Conservation (phyloP, 2,329 filamentous ascomycete species). For the Colletotrichum melonis region DNA sequence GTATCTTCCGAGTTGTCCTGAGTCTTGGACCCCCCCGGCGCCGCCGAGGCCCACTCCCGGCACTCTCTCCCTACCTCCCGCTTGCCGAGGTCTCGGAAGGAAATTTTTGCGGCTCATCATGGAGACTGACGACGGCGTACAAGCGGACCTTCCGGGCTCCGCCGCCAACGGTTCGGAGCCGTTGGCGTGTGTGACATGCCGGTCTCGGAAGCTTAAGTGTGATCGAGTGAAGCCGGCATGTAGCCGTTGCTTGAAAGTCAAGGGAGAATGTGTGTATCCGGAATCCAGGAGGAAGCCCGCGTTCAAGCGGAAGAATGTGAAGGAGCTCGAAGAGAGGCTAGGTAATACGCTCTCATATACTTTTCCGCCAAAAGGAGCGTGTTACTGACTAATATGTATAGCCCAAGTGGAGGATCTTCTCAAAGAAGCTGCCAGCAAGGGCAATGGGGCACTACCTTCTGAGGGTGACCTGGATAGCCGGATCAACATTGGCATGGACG, state of each 20-base stretch:
- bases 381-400: constrained; percentile 46
- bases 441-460: neutral
- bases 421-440: constrained; percentile 65
- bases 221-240: constrained; percentile 85
- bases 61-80: neutral
- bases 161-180: constrained; percentile 46
- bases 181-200: constrained; percentile 86
- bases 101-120: constrained; percentile 30
- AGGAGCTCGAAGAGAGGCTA: constrained; percentile 87
- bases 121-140: constrained; percentile 34
- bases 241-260: constrained; percentile 79
- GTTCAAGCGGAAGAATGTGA: constrained; percentile 89
- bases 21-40: neutral
- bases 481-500: constrained; percentile 40
- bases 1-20: neutral
- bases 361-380: neutral
- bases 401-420: constrained; percentile 86
- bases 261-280: constrained; percentile 86
- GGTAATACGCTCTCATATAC: constrained; percentile 63
- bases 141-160: constrained; percentile 25
- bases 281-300: constrained; percentile 90
- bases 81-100: constrained; percentile 3
- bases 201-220: constrained; percentile 87
- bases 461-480: constrained; percentile 22
- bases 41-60: constrained; percentile 23